Conservation (phyloP, 805 yeast genomes). For the Starmerella vitae region DNA sequence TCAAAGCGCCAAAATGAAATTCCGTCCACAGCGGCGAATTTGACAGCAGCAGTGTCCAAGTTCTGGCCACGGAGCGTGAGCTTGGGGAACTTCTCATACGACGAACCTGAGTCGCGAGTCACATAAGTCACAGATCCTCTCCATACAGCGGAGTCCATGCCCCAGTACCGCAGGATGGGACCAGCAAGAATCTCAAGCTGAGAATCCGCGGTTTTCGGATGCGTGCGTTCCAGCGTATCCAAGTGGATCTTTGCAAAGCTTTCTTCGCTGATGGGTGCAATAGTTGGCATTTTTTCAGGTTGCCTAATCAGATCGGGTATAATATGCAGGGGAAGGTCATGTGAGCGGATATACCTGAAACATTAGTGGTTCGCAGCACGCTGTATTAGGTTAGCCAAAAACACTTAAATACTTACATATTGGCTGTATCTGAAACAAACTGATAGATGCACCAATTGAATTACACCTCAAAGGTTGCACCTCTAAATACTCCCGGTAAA, state of each 20-base stretch:
- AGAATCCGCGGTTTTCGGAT: slow-evolving; percentile 5
- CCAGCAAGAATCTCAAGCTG: slow-evolving; percentile 34
- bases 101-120: slow-evolving; percentile 31
- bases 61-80: slow-evolving; percentile 21
- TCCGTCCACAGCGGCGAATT: slow-evolving; percentile 32
- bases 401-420: too few species aligned
- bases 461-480: too few species aligned
- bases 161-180: slow-evolving; percentile 59
- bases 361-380: too few species aligned
- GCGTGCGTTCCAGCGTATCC: slow-evolving; percentile 9
- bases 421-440: too few species aligned
- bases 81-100: slow-evolving; percentile 24
- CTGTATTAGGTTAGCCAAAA: too few species aligned
- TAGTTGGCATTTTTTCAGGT: background rate
- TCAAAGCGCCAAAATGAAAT: slow-evolving; percentile 51
- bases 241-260: slow-evolving; percentile 7
- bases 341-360: too few species aligned
- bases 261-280: slow-evolving; percentile 8
- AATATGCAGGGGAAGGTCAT: background rate
- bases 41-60: slow-evolving; percentile 32
- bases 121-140: slow-evolving; percentile 60
- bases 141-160: slow-evolving; percentile 47
- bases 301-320: background rate
- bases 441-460: too few species aligned
- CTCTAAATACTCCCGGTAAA: too few species aligned